Percentiles rank a stretch among this genome's conserved stretches.
Conservation (phyloP, 768 basidiomycete species). For the Collybia sordida region DNA sequence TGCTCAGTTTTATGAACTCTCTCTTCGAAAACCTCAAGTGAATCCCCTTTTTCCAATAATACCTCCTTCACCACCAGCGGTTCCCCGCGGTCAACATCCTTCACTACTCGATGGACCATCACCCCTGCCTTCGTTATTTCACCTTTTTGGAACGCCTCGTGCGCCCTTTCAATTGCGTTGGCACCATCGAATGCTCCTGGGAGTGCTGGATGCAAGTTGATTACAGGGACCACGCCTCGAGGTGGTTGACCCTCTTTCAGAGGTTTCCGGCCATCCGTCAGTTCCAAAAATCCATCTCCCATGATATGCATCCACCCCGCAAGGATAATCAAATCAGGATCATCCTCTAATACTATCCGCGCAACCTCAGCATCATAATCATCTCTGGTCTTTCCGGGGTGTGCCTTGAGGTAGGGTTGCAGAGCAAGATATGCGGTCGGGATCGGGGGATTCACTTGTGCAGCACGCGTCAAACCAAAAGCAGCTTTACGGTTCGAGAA, state of each 20-base stretch:
- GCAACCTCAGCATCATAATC: constrained; percentile 90
- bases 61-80: constrained; percentile 83
- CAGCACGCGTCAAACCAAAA: constrained; percentile 83
- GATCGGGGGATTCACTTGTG: constrained; percentile 69
- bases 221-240: constrained; percentile 63
- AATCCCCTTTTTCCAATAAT: constrained; percentile 68
- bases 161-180: constrained; percentile 87
- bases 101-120: constrained; percentile 94
- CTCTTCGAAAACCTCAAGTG: constrained; percentile 68
- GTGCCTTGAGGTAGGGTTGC: constrained; percentile 75
- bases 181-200: constrained; percentile 96
- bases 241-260: constrained; percentile 34
- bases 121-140: constrained; percentile 78
- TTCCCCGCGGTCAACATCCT: constrained; percentile 90
- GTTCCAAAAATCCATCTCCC: constrained; percentile 75
- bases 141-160: constrained; percentile 82
- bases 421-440: constrained; percentile 82
- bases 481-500: constrained; percentile 92
- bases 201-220: constrained; percentile 95
- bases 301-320: constrained; percentile 99
- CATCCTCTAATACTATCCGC: constrained; percentile 53
- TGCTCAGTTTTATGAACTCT: constrained; percentile 85
- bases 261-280: constrained; percentile 44
- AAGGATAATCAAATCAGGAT: constrained; percentile 88
- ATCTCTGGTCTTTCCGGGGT: constrained; percentile 69